Conservation (phyloP, 805 yeast genomes). For the Dipodascus geniculatus region DNA sequence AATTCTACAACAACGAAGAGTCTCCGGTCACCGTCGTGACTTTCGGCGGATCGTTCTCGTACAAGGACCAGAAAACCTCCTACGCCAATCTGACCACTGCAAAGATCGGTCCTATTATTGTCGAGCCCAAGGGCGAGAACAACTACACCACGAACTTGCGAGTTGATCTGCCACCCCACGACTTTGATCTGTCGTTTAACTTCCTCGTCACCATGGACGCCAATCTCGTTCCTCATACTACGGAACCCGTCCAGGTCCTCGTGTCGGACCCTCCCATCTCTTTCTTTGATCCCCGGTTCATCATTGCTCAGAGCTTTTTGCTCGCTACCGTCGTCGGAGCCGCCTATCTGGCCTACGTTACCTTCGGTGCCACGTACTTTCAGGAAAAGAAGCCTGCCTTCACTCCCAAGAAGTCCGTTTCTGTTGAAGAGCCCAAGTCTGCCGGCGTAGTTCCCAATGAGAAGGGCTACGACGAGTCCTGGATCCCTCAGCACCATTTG, state of each 20-base stretch:
- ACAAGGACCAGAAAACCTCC: slow-evolving; percentile 7
- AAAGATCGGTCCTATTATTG: slow-evolving; percentile 46
- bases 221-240: slow-evolving; percentile 13
- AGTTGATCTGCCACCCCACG: slow-evolving; percentile 44
- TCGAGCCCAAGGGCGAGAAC: slow-evolving; percentile 38
- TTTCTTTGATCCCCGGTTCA: slow-evolving; percentile 58
- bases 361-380: slow-evolving; percentile 9
- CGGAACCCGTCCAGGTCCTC: slow-evolving; percentile 25
- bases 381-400: slow-evolving; percentile 8
- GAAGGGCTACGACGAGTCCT: slow-evolving; percentile 28
- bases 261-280: slow-evolving; percentile 60
- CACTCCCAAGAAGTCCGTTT: slow-evolving; percentile 3
- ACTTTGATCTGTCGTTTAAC: slow-evolving; percentile 35
- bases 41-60: slow-evolving; percentile 16
- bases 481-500: slow-evolving; percentile 36
- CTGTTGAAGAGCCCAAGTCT: slow-evolving; percentile 5
- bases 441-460: slow-evolving; percentile 17
- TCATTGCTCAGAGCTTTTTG: slow-evolving; percentile 48
- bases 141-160: slow-evolving; percentile 48
- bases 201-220: slow-evolving; percentile 13
- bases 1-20: slow-evolving; percentile 18
- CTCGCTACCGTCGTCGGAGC: slow-evolving; percentile 36
- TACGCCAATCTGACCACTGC: slow-evolving; percentile 47
- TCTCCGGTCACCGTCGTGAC: slow-evolving; percentile 15
- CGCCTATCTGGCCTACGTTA: slow-evolving; percentile 29